phyloP scores from a whole-genome alignment of 257 asterid species.

The Coffea eugenioides region DNA sequence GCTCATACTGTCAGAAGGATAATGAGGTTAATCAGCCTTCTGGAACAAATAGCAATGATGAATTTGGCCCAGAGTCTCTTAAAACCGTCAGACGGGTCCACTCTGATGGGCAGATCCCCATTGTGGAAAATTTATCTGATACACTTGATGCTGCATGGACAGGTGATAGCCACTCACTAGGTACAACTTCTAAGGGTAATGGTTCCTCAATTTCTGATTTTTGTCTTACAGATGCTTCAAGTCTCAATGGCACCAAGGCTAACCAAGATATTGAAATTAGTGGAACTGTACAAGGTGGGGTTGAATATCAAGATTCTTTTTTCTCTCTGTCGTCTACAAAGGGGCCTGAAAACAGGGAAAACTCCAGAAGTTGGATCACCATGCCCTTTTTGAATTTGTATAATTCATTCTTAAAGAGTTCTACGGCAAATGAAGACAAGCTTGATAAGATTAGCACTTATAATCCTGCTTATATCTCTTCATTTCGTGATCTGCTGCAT shows the following conservation, averaged over 20 bases:
- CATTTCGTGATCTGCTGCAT: conserved; percentile 50
- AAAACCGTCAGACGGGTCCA: conserved; percentile 53
- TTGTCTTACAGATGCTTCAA: conserved; percentile 25
- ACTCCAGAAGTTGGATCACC: conserved; percentile 48
- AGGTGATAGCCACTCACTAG: conserved; percentile 44
- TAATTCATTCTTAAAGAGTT: conserved; percentile 37
- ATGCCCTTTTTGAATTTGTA: conserved; percentile 40
- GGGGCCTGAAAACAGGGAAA: conserved; percentile 37
- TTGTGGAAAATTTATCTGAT: conserved; percentile 51
- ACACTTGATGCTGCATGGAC: conserved; percentile 56
- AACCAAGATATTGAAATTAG: conserved; percentile 21
- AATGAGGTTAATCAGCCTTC: conserved; percentile 27
- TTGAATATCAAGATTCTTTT: conserved; percentile 26
- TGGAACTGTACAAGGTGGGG: conserved; percentile 21
- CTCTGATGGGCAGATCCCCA: conserved; percentile 59
- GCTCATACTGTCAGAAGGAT: conserved; percentile 30
- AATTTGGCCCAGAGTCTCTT: conserved; percentile 28
- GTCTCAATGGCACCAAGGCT: conserved; percentile 9
- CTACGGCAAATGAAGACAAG: conserved; percentile 35
- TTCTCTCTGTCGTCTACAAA: conserved; percentile 30
- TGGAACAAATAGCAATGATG: conserved; percentile 32
- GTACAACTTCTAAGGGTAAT: conserved; percentile 21
- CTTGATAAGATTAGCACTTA: conserved; percentile 42
- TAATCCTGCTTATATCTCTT: conserved; percentile 52
- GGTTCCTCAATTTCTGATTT: conserved; percentile 27